A percentile compares a stretch with the other conserved stretches of the same genome.
These are phyloP conservation scores for Puccinia novopanici DNA, from an alignment of 1,284 basidiomycete genomes.

Conservation along the genomic window DNA sequence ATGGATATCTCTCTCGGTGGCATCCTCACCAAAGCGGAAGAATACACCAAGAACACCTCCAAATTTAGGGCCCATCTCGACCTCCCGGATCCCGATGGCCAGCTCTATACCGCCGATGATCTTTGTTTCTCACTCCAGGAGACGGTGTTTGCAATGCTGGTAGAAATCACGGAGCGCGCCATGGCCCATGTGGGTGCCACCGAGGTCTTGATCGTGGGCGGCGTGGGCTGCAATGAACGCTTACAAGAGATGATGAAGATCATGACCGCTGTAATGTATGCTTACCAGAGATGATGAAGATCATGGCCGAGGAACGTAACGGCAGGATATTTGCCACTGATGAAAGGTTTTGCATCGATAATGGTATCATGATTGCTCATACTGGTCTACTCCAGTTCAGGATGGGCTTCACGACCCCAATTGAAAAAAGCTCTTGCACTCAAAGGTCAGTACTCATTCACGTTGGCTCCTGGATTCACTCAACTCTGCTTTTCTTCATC, in stretches of 20 bases:
- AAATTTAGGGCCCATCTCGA: not conserved
- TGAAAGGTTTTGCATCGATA: conserved; percentile 99
- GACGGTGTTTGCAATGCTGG: conserved; percentile 96
- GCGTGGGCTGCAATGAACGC: conserved; percentile 96
- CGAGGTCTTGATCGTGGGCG: conserved; percentile 96
- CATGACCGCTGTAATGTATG: too few relatives aligned
- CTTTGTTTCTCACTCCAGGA: conserved; percentile 97
- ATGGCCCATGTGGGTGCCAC: conserved; percentile 98
- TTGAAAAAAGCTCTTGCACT: conserved; percentile 80
- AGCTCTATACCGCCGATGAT: conserved; percentile 83
- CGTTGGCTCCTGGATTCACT: conserved; percentile 1
- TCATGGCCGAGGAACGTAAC: conserved; percentile 81
- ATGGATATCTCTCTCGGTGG: conserved; percentile 98
- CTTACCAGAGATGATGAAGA: too few relatives aligned
- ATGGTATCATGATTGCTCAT: conserved; percentile 99
- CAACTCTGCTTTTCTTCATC: not conserved
- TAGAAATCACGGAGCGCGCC: conserved; percentile 97
- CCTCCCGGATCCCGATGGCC: conserved; percentile 59
- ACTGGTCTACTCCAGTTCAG: conserved; percentile 87
- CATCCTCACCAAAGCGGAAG: conserved; percentile 82
- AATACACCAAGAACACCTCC: conserved; percentile 67
- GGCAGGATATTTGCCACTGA: conserved; percentile 94
- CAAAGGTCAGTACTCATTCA: conserved; percentile 67
- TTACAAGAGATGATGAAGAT: conserved; percentile 98
- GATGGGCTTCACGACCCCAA: conserved; percentile 81